Conservation (phyloP, 805 yeast species). For the Saturnispora saitoi region DNA sequence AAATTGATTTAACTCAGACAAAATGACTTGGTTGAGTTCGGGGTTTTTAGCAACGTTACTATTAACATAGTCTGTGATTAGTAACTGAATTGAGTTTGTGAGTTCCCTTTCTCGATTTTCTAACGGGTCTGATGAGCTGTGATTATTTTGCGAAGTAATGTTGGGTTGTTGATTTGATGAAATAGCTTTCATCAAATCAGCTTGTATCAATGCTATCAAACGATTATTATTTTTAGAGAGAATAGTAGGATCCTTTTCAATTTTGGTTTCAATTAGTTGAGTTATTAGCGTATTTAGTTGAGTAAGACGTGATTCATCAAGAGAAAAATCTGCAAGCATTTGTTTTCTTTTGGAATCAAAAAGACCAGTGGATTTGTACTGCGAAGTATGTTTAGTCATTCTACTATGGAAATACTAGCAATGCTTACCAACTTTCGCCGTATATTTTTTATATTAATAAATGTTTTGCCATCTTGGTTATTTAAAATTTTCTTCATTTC, state of each 20-base stretch:
- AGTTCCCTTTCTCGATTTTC: neutral
- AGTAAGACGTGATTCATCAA: constrained; percentile 5
- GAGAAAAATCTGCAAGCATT: constrained; percentile 35
- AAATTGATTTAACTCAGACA: neutral
- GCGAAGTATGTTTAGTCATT: constrained; percentile 30
- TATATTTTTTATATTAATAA: too few relatives aligned
- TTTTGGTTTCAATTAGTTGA: constrained; percentile 37
- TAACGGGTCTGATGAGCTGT: neutral
- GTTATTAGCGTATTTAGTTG: constrained; percentile 32
- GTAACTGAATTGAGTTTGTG: neutral
- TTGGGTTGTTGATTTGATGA: neutral
- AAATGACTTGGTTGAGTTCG: neutral
- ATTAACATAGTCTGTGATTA: neutral
- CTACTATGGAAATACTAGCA: neutral
- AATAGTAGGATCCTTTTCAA: constrained; percentile 39
- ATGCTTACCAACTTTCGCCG: too few relatives aligned
- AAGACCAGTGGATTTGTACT: constrained; percentile 40
- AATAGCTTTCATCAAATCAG: constrained; percentile 32
- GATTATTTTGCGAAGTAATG: neutral
- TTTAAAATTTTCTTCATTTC: too few relatives aligned
- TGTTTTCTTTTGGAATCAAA: constrained; percentile 39
- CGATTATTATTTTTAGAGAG: constrained; percentile 41
- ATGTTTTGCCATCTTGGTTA: too few relatives aligned
- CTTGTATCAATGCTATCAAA: constrained; percentile 44
- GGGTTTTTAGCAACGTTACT: neutral